These are phyloP conservation scores for Alternaria infectoria DNA, from an alignment of 2,329 filamentous ascomycete species.

Conservation along the genomic window DNA sequence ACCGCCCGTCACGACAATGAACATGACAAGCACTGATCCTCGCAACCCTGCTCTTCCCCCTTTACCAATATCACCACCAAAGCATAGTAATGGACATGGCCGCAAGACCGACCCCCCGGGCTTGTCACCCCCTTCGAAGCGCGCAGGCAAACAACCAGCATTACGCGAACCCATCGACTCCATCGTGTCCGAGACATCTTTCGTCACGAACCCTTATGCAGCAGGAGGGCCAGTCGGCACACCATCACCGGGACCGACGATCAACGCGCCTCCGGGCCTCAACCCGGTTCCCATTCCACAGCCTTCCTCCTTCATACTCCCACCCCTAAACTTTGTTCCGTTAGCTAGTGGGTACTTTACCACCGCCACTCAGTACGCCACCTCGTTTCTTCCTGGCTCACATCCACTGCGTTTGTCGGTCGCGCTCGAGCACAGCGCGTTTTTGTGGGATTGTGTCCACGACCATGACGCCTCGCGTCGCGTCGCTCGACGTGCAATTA, in stretches of 20 bases:
- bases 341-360: slow-evolving; percentile 82
- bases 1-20: slow-evolving; percentile 65
- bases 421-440: slow-evolving; percentile 90
- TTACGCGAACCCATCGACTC: slow-evolving; percentile 57
- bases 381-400: slow-evolving; percentile 79
- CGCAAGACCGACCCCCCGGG: slow-evolving; percentile 32
- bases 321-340: slow-evolving; percentile 79
- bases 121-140: slow-evolving; percentile 40
- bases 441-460: slow-evolving; percentile 90
- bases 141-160: slow-evolving; percentile 46
- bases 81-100: slow-evolving; percentile 29
- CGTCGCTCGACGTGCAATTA: slow-evolving; percentile 81
- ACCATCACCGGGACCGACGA: slow-evolving; percentile 51
- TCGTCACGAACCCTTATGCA: slow-evolving; percentile 58
- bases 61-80: slow-evolving; percentile 29
- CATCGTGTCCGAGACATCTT: slow-evolving; percentile 58
- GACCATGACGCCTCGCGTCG: slow-evolving; percentile 77
- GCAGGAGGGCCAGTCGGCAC: slow-evolving; percentile 48
- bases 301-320: slow-evolving; percentile 76
- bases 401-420: slow-evolving; percentile 89
- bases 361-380: slow-evolving; percentile 76
- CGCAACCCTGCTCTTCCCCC: slow-evolving; percentile 32
- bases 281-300: slow-evolving; percentile 51
- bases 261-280: slow-evolving; percentile 53
- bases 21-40: slow-evolving; percentile 42